Percentiles rank a stretch among this genome's conserved stretches.
Conservation (phyloP, 305 asterid species). For the Nicotiana rustica region DNA sequence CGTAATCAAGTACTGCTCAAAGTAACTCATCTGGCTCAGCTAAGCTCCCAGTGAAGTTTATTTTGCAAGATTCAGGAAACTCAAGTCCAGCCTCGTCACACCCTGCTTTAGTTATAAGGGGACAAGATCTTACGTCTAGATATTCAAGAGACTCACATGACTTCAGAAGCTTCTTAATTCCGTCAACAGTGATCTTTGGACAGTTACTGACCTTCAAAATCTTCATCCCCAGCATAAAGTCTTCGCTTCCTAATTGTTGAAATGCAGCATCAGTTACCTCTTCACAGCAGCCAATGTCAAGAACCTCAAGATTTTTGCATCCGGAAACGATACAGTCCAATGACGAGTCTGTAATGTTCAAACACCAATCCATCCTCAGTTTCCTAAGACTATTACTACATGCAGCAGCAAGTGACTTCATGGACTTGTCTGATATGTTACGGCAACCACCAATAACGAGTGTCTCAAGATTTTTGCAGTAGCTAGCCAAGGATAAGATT, state of each 20-base stretch:
- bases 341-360: slow-evolving; percentile 68
- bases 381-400: slow-evolving; percentile 64
- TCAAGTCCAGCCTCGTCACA: slow-evolving; percentile 62
- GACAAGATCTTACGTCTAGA: slow-evolving; percentile 86
- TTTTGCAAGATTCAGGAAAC: slow-evolving; percentile 68
- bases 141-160: slow-evolving; percentile 57
- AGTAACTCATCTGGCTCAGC: slow-evolving; percentile 71
- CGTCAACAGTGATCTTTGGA: slow-evolving; percentile 76
- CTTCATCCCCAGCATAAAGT: slow-evolving; percentile 57
- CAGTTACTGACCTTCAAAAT: slow-evolving; percentile 77
- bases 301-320: slow-evolving; percentile 77
- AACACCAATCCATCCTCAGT: slow-evolving; percentile 96
- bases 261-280: slow-evolving; percentile 84
- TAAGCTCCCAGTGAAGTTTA: slow-evolving; percentile 75
- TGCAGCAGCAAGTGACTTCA: slow-evolving; percentile 66
- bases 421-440: slow-evolving; percentile 64
- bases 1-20: slow-evolving; percentile 39
- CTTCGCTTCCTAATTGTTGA: slow-evolving; percentile 58
- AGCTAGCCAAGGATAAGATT: slow-evolving; percentile 58
- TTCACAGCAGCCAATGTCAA: slow-evolving; percentile 73
- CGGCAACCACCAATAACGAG: slow-evolving; percentile 88
- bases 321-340: slow-evolving; percentile 55
- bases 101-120: slow-evolving; percentile 60
- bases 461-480: slow-evolving; percentile 71
- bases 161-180: slow-evolving; percentile 59